Conservation (phyloP, 177 flowering plant genomes). For the Vitis hybrid region DNA sequence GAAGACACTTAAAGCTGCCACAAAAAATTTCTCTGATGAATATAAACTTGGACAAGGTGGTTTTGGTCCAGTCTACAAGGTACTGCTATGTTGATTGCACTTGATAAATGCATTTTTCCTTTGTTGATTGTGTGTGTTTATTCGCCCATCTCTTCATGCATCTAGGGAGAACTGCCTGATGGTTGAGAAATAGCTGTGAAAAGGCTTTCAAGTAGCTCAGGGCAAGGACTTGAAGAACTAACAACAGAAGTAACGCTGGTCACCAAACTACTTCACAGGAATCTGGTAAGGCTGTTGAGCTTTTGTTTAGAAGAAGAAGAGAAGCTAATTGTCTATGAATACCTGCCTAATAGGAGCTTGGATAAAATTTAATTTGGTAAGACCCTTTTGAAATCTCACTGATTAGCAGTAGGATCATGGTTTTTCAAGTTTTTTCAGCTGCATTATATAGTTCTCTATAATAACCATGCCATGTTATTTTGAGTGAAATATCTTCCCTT, state of each 20-base stretch:
- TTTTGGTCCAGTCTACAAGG: constrained; percentile 36
- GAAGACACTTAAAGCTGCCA: constrained; percentile 17
- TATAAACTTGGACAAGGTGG: constrained; percentile 31
- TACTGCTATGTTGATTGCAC: background rate
- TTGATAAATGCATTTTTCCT: background rate
- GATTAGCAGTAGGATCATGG: too few species aligned
- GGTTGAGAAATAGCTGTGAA: constrained; percentile 36
- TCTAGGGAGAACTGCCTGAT: constrained; percentile 14
- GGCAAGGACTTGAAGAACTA: constrained; percentile 34
- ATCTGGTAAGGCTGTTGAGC: constrained; percentile 32
- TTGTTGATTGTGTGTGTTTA: background rate
- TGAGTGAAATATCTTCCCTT: background rate
- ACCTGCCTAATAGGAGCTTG: constrained; percentile 34
- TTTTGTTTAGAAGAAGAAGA: constrained; percentile 37
- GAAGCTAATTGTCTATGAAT: constrained; percentile 39
- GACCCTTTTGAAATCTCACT: background rate
- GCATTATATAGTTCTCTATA: too few species aligned
- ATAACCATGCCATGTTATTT: too few species aligned
- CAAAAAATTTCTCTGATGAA: constrained; percentile 18
- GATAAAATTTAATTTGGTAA: constrained; percentile 32
- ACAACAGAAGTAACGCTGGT: constrained; percentile 32
- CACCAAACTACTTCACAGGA: constrained; percentile 33
- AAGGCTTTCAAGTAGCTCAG: constrained; percentile 30
- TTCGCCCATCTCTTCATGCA: too few species aligned
- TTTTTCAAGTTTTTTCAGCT: too few species aligned